Percentiles rank a stretch among this genome's conserved stretches.
Conservation (phyloP, 2,329 filamentous ascomycete species). For the Nemania sp. region DNA sequence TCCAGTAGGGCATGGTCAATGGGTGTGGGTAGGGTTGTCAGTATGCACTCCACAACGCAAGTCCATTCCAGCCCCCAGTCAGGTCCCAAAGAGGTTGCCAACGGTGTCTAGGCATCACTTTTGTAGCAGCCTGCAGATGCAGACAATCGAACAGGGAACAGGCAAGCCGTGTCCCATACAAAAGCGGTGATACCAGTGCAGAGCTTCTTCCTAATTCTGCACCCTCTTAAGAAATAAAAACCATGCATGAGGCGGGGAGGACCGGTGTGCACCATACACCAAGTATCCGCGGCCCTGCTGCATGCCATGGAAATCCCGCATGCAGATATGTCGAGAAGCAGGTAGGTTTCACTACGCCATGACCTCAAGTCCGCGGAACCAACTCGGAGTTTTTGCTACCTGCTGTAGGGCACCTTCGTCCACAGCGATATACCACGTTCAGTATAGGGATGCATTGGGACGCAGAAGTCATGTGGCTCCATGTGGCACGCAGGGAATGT, state of each 20-base stretch:
- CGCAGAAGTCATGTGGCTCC: conserved; percentile 11
- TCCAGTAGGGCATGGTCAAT: too few species aligned
- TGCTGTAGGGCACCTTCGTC: neutral
- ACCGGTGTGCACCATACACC: conserved; percentile 5
- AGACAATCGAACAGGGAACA: conserved; percentile 1
- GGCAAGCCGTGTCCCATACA: neutral
- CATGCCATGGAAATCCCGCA: neutral
- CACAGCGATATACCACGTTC: neutral
- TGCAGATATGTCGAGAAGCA: neutral
- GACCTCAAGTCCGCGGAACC: neutral
- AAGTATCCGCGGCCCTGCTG: neutral
- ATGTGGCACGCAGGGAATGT: conserved; percentile 23
- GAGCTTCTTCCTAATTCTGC: conserved; percentile 2
- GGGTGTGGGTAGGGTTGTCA: conserved; percentile 4
- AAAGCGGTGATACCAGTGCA: conserved; percentile 6
- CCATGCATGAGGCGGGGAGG: conserved; percentile 19
- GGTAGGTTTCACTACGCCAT: conserved; percentile 1
- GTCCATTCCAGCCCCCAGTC: neutral
- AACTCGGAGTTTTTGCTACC: neutral
- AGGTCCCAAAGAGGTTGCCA: neutral
- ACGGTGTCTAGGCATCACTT: neutral
- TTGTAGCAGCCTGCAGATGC: conserved; percentile 11
- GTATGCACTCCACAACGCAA: conserved; percentile 18
- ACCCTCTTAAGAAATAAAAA: neutral
- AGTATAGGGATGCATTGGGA: neutral